Percentiles rank a stretch among this genome's conserved stretches.
Evolutionary conservation across 2,329 filamentous ascomycete species (phyloP).

Genomic region (Fusarium chlamydosporum): DNA sequence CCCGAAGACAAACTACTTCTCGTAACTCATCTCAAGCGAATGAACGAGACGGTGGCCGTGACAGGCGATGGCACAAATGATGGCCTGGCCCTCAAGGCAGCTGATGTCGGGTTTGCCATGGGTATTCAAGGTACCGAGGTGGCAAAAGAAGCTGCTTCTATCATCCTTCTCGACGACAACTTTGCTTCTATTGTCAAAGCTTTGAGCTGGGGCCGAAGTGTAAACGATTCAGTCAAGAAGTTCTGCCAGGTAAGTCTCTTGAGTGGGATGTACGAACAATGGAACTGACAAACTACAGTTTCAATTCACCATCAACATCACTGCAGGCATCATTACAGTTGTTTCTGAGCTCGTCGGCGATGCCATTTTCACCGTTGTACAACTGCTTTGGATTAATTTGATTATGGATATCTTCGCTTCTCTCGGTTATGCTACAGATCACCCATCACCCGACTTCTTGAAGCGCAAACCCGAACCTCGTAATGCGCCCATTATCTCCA

Average conservation of each 20-base stretch:
- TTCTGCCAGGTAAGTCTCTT: constrained; percentile 69
- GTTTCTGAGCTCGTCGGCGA: constrained; percentile 71
- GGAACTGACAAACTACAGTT: constrained; percentile 58
- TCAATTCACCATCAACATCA: constrained; percentile 79
- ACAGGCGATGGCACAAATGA: constrained; percentile 79
- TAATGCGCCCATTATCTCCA: constrained; percentile 78
- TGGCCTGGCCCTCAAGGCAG: constrained; percentile 74
- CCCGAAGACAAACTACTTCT: constrained; percentile 72
- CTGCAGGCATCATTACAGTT: constrained; percentile 75
- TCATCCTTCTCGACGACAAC: constrained; percentile 77
- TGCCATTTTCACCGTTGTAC: constrained; percentile 75
- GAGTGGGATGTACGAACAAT: accelerated
- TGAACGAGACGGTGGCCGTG: constrained; percentile 72
- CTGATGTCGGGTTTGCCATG: constrained; percentile 78
- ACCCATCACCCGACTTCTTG: constrained; percentile 69
- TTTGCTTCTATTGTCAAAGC: constrained; percentile 76
- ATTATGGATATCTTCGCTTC: constrained; percentile 80
- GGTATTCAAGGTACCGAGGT: constrained; percentile 76
- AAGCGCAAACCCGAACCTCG: constrained; percentile 70
- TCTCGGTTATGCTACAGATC: constrained; percentile 74
- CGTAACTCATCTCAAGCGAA: constrained; percentile 66
- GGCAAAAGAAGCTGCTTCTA: constrained; percentile 77
- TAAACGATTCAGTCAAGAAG: constrained; percentile 77
- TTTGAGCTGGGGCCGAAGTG: constrained; percentile 76
- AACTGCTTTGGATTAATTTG: constrained; percentile 77